Evolutionary conservation across 768 basidiomycete genomes (phyloP), one percentile per base, ranked within the genome.

Genomic region (Pisolithus orientalis): DNA sequence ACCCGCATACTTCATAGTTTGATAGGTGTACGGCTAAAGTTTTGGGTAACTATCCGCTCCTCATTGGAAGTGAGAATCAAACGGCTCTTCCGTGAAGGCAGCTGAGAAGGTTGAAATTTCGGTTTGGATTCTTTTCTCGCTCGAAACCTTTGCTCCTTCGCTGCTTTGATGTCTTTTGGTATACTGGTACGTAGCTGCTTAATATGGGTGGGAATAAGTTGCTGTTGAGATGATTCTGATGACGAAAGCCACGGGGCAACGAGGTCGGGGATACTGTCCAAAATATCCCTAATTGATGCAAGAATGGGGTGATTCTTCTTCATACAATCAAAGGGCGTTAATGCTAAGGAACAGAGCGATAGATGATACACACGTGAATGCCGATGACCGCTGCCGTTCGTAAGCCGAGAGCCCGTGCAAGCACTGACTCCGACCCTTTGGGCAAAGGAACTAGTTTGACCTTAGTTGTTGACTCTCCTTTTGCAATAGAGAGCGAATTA

Each of bases 131-230:
- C 73, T 11, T 68, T 66, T 54, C 74, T 80, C 17, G 75, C 81
- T 59, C 72, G 70, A 37, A 66, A 63, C 52, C 89, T 76, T 48
- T 70, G 62, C 51, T 80, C 76, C 62, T 85, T 90, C 31, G 83
- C 82, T 31, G 70, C 75, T 61, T 78, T 87, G 79, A 90, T 87
- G 60, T 93, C 87, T 59, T 80, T 83, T 1, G 91, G 91, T 4
- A 83, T 80, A 28, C 83, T 81, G 2, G 92, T 94, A 16, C 78
- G 77, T 21, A 92, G 64, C 57, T 91, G 89, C 62, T 93, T 94
- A 57, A 92, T 75, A 61, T 90, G 85, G 0, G 90, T 90, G 2
- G 85, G 82, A 39, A 87, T 68, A 25, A 84, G 71, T 16, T 66
- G 21, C n/a, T 45, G 50, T 43, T 51, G 47, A 49, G n/a, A 38